Evolutionary conservation across 257 asterid species (phyloP).

Genomic region (Nicotiana noctiflora): DNA sequence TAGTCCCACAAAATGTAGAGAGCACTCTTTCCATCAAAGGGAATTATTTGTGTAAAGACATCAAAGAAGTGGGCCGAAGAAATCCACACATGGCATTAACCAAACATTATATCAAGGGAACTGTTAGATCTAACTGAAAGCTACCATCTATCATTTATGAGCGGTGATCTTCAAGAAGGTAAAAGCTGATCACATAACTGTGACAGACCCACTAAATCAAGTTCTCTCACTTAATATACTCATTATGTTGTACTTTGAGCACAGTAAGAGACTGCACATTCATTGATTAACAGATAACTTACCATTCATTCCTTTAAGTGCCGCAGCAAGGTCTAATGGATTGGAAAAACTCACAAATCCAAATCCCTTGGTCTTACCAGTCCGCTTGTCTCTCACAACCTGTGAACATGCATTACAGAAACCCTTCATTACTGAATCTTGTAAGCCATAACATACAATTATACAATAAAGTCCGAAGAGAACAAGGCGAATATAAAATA

Average conservation of each 20-base stretch:
- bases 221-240: neutral
- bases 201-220: neutral
- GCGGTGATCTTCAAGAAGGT: neutral
- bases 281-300: constrained; percentile 3
- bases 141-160: neutral
- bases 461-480: neutral
- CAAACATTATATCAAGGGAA: neutral
- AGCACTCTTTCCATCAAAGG: neutral
- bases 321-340: constrained; percentile 76
- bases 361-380: constrained; percentile 87
- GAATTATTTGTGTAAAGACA: neutral
- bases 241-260: neutral
- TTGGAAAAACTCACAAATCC: constrained; percentile 88
- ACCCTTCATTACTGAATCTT: neutral
- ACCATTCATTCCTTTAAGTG: constrained; percentile 89
- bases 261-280: neutral
- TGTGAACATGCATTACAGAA: constrained; percentile 20
- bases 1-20: no score
- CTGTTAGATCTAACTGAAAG: neutral
- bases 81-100: neutral
- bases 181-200: constrained; percentile 2
- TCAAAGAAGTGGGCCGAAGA: neutral
- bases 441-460: neutral
- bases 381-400: constrained; percentile 89
- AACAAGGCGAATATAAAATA: neutral